Evolutionary conservation across 192 early-diverging fungal species (phyloP).

Genomic region (Backusella sp.): DNA sequence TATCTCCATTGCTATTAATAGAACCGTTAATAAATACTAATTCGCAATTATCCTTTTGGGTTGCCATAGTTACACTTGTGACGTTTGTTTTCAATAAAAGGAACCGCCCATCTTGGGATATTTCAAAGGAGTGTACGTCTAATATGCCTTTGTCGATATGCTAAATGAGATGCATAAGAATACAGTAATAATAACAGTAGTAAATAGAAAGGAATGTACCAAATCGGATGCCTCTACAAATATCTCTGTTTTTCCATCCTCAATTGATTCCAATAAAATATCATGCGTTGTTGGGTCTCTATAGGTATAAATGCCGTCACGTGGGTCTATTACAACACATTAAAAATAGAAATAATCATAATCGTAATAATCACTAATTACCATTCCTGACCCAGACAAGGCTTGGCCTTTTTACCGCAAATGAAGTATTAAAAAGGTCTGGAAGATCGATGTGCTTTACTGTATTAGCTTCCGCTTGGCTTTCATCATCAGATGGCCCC

Average conservation of each 20-base stretch:
- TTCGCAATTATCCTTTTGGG: neutral
- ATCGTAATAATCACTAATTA: slow-evolving; percentile 14
- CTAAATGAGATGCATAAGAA: neutral
- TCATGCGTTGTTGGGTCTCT: slow-evolving; percentile 18
- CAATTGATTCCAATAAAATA: slow-evolving; percentile 17
- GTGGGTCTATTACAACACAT: slow-evolving; percentile 1
- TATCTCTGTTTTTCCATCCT: slow-evolving; percentile 15
- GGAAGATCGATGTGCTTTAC: slow-evolving; percentile 20
- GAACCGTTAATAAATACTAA: neutral
- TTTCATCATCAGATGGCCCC: neutral
- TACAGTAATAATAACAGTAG: neutral
- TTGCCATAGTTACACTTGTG: slow-evolving; percentile 46
- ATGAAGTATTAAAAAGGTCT: slow-evolving; percentile 25
- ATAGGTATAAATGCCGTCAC: slow-evolving; percentile 27
- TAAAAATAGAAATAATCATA: slow-evolving; percentile 6
- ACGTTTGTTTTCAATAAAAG: slow-evolving; percentile 69
- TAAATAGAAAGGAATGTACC: neutral
- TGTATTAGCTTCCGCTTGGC: neutral
- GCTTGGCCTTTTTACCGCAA: slow-evolving; percentile 15
- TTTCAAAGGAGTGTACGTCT: slow-evolving; percentile 44
- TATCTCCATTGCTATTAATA: slow-evolving; percentile 74
- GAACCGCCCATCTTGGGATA: slow-evolving; percentile 81
- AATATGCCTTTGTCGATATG: slow-evolving; percentile 1
- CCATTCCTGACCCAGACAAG: slow-evolving; percentile 28
- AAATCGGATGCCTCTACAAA: slow-evolving; percentile 26